Evolutionary conservation across 768 basidiomycete genomes (phyloP).

Genomic region (Mrakia blollopis): DNA sequence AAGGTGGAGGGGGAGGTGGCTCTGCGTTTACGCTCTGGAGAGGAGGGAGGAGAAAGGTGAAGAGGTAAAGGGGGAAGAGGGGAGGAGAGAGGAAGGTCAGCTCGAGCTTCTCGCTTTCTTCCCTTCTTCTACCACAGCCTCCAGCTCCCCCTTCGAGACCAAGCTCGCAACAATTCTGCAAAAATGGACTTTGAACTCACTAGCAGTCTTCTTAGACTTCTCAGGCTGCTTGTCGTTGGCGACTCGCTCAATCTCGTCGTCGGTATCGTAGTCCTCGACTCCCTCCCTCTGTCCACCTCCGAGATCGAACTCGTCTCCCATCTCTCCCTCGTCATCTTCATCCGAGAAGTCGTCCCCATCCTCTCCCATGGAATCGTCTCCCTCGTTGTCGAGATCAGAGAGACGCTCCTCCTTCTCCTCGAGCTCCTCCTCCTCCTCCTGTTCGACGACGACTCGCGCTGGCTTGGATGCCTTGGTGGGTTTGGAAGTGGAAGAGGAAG

Average conservation of each 20-base stretch:
- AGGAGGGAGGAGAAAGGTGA: neutral
- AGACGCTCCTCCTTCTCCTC: slow-evolving; percentile 22
- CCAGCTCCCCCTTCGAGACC: neutral
- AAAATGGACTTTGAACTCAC: slow-evolving; percentile 34
- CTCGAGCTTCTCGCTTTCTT: neutral
- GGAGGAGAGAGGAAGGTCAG: neutral
- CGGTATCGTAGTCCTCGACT: slow-evolving; percentile 40
- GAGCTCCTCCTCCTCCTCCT: neutral
- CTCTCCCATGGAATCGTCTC: slow-evolving; percentile 25
- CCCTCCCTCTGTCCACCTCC: slow-evolving; percentile 37
- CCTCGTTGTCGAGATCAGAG: slow-evolving; percentile 23
- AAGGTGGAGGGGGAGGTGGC: slow-evolving; percentile 43
- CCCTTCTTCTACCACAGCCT: neutral
- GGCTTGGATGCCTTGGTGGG: slow-evolving; percentile 6
- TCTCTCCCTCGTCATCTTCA: slow-evolving; percentile 35
- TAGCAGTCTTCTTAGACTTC: slow-evolving; percentile 39
- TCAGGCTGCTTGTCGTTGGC: slow-evolving; percentile 41
- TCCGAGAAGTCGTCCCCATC: slow-evolving; percentile 35
- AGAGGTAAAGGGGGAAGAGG: neutral
- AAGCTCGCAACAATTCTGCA: neutral
- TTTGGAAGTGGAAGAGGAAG: neutral
- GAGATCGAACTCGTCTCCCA: slow-evolving; percentile 38
- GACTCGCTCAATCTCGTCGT: slow-evolving; percentile 42
- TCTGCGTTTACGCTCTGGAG: slow-evolving; percentile 42
- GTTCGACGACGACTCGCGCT: neutral